phyloP scores from a whole-genome alignment of 805 yeast species.

The Ogataea glucozyma region DNA sequence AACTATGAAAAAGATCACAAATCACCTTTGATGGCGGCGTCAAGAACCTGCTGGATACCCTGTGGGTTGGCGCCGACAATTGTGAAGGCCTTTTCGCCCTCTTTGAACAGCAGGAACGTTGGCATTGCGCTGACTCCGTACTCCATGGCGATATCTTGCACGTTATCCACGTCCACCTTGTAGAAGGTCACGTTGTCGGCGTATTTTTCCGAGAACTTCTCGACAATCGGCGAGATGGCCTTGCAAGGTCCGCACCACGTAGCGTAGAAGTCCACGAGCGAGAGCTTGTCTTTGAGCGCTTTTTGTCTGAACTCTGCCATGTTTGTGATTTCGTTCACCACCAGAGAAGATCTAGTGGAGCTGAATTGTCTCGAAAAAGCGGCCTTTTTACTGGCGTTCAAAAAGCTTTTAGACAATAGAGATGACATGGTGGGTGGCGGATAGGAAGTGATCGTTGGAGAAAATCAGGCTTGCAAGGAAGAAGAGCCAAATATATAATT shows the following conservation, averaged over 20 bases:
- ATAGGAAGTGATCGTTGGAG: too few relatives aligned
- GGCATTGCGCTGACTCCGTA: slow-evolving; percentile 76
- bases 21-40: slow-evolving; percentile 24
- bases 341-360: slow-evolving; percentile 5
- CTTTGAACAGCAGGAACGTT: slow-evolving; percentile 62
- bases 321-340: slow-evolving; percentile 37
- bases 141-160: slow-evolving; percentile 57
- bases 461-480: too few relatives aligned
- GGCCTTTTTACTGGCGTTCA: background rate
- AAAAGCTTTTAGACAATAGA: background rate
- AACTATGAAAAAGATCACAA: slow-evolving; percentile 2
- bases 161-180: slow-evolving; percentile 71
- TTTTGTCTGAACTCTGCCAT: slow-evolving; percentile 39
- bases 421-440: background rate
- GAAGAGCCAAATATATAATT: too few relatives aligned
- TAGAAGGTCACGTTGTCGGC: slow-evolving; percentile 54
- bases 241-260: slow-evolving; percentile 82
- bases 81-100: slow-evolving; percentile 56
- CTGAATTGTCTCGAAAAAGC: slow-evolving; percentile 19
- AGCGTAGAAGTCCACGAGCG: slow-evolving; percentile 67
- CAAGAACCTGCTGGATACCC: slow-evolving; percentile 35
- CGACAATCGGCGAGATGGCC: slow-evolving; percentile 62
- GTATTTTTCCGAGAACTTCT: slow-evolving; percentile 43
- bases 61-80: slow-evolving; percentile 65
- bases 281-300: slow-evolving; percentile 40